Percentiles rank a stretch among this genome's conserved stretches.
Evolutionary conservation across 1,284 basidiomycete genomes (phyloP).

Genomic region (Chalciporus piperatoides): DNA sequence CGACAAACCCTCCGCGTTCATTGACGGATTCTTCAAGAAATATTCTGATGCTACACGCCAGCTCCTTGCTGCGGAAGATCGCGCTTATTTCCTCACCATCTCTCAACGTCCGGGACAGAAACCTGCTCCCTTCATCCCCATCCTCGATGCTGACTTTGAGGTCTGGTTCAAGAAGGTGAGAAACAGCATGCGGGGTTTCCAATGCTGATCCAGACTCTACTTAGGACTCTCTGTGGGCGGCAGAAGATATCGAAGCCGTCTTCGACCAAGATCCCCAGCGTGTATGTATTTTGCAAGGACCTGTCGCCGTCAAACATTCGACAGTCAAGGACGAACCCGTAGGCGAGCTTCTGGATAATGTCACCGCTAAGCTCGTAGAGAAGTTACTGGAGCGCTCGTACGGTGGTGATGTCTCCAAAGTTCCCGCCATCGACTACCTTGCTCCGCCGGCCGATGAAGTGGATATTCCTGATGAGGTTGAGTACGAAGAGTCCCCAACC

Average conservation of each 20-base stretch:
- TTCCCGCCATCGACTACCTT: slow-evolving; percentile 89
- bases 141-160: slow-evolving; percentile 89
- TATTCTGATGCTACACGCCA: slow-evolving; percentile 84
- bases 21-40: slow-evolving; percentile 80
- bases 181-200: slow-evolving; percentile 7
- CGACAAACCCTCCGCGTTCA: slow-evolving; percentile 77
- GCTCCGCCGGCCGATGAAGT: slow-evolving; percentile 48
- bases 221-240: slow-evolving; percentile 95
- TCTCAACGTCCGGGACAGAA: slow-evolving; percentile 95
- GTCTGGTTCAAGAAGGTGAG: slow-evolving; percentile 98
- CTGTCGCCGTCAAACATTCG: slow-evolving; percentile 89
- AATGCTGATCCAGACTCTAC: slow-evolving; percentile 16
- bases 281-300: slow-evolving; percentile 96
- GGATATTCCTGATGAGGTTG: slow-evolving; percentile 45
- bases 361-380: slow-evolving; percentile 75
- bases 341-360: slow-evolving; percentile 86
- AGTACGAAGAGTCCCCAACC: slow-evolving; percentile 43
- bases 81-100: slow-evolving; percentile 93
- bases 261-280: slow-evolving; percentile 98
- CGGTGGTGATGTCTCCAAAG: slow-evolving; percentile 69
- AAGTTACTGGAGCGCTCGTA: slow-evolving; percentile 85
- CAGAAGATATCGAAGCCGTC: slow-evolving; percentile 97
- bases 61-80: slow-evolving; percentile 92
- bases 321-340: slow-evolving; percentile 91
- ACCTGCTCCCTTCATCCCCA: slow-evolving; percentile 98